Conservation (phyloP, 345 rosid genomes). For the Hibiscus tridactylites region DNA sequence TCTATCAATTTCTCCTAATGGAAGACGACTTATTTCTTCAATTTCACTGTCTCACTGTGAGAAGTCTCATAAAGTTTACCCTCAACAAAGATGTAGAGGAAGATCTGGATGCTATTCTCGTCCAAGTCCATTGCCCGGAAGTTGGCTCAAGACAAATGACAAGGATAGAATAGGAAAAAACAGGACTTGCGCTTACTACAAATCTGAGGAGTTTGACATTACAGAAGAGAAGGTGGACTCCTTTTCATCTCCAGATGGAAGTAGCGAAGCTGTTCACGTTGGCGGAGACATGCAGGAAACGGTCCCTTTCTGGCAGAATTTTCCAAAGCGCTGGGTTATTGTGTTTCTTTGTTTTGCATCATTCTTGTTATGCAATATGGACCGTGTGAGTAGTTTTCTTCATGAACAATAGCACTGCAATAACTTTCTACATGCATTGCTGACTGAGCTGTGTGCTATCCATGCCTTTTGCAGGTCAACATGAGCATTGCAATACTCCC, state of each 20-base stretch:
- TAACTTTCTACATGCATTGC: slow-evolving; percentile 3
- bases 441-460: slow-evolving; percentile 4
- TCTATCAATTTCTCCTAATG: slow-evolving; percentile 16
- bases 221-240: slow-evolving; percentile 47
- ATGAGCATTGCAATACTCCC: slow-evolving; percentile 99
- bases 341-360: slow-evolving; percentile 79
- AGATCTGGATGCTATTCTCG: slow-evolving; percentile 25
- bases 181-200: slow-evolving; percentile 50
- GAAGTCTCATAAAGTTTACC: slow-evolving; percentile 11
- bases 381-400: slow-evolving; percentile 57
- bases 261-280: slow-evolving; percentile 45
- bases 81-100: slow-evolving; percentile 11
- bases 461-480: slow-evolving; percentile 58
- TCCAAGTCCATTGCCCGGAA: slow-evolving; percentile 10
- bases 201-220: slow-evolving; percentile 76
- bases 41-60: slow-evolving; percentile 21
- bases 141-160: slow-evolving; percentile 19
- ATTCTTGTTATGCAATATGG: slow-evolving; percentile 93
- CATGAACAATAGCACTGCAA: background rate
- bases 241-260: slow-evolving; percentile 38
- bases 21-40: slow-evolving; percentile 19
- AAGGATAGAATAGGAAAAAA: slow-evolving; percentile 16
- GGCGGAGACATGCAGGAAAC: slow-evolving; percentile 39
- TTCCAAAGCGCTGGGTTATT: slow-evolving; percentile 83
- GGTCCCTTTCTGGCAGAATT: slow-evolving; percentile 66